Evolutionary conservation across 2,329 filamentous ascomycete species (phyloP).

Genomic region (Pleoardoris graminearum): DNA sequence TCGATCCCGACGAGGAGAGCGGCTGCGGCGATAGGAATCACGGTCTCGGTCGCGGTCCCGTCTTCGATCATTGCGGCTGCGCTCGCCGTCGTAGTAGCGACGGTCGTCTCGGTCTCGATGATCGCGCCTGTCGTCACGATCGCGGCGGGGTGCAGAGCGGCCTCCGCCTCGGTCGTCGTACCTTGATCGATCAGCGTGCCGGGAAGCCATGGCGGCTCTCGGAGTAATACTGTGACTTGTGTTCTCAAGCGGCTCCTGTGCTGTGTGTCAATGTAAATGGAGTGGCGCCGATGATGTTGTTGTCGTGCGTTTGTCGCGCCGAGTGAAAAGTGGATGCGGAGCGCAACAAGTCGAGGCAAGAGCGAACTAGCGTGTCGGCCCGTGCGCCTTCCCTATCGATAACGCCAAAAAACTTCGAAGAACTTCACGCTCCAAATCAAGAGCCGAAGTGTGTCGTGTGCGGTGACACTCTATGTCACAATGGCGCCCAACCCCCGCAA

Average conservation of each 20-base stretch:
- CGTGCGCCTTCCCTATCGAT: conserved; percentile 2
- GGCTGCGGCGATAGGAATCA: conserved; percentile 20
- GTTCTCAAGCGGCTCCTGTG: not conserved
- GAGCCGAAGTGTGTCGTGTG: conserved; percentile 8
- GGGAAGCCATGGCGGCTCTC: conserved; percentile 50
- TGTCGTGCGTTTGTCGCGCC: not conserved
- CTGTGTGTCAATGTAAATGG: not conserved
- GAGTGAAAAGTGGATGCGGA: not conserved
- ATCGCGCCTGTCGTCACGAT: conserved; percentile 15
- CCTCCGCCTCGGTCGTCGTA: conserved; percentile 46
- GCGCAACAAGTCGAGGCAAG: not conserved
- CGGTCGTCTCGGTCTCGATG: conserved; percentile 45
- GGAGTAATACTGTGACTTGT: conserved; percentile 14
- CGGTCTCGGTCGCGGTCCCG: conserved; percentile 52
- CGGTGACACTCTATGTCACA: conserved; percentile 3
- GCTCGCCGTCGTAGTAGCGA: conserved; percentile 40
- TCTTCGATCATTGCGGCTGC: conserved; percentile 59
- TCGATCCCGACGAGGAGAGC: conserved; percentile 48
- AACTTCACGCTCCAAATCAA: no score
- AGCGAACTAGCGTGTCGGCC: not conserved
- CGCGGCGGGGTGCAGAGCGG: conserved; percentile 42
- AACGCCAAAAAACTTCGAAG: not conserved
- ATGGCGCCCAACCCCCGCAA: conserved; percentile 55
- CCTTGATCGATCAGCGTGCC: conserved; percentile 75
- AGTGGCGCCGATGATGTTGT: not conserved